A percentile compares a stretch with the other conserved stretches of the same genome.
These are phyloP conservation scores for Aspergillus nidulans DNA, from an alignment of 495 filamentous ascomycete species.

Conservation along the genomic window DNA sequence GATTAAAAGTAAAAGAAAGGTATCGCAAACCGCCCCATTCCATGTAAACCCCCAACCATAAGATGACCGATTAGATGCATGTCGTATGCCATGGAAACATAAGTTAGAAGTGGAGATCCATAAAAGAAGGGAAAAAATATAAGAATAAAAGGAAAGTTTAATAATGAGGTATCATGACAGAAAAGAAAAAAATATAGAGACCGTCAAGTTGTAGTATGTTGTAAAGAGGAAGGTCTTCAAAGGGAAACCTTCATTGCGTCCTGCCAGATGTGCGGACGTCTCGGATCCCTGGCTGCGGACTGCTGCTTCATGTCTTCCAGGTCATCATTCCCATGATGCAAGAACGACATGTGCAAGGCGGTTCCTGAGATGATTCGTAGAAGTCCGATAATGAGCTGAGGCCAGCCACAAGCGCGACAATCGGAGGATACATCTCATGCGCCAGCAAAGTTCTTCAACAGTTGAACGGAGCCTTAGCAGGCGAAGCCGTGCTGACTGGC, in stretches of 20 bases:
- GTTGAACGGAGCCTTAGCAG: conserved; percentile 6
- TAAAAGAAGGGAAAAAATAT: conserved; percentile 4
- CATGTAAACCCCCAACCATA: conserved; percentile 9
- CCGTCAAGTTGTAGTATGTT: not conserved
- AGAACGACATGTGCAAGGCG: not conserved
- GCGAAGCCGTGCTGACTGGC: not conserved
- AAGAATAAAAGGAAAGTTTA: conserved; percentile 10
- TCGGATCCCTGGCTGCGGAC: not conserved
- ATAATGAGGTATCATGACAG: conserved; percentile 7
- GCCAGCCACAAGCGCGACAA: conserved; percentile 10
- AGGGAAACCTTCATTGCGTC: not conserved
- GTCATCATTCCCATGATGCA: not conserved
- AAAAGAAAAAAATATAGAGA: conserved; percentile 7
- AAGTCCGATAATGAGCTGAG: conserved; percentile 11
- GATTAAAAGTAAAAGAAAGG: conserved; percentile 10
- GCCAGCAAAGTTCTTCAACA: conserved; percentile 10
- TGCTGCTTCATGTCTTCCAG: not conserved
- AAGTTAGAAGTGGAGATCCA: conserved; percentile 1
- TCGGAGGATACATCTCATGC: conserved; percentile 10
- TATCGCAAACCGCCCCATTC: conserved; percentile 10
- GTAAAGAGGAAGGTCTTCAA: not conserved
- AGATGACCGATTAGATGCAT: conserved; percentile 15
- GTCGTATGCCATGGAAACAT: conserved; percentile 13
- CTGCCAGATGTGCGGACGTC: not conserved
- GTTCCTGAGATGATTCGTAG: conserved; percentile 4